These are phyloP conservation scores for Cinnamomum chago DNA, from an alignment of 164 flowering plant species.

Conservation along the genomic window DNA sequence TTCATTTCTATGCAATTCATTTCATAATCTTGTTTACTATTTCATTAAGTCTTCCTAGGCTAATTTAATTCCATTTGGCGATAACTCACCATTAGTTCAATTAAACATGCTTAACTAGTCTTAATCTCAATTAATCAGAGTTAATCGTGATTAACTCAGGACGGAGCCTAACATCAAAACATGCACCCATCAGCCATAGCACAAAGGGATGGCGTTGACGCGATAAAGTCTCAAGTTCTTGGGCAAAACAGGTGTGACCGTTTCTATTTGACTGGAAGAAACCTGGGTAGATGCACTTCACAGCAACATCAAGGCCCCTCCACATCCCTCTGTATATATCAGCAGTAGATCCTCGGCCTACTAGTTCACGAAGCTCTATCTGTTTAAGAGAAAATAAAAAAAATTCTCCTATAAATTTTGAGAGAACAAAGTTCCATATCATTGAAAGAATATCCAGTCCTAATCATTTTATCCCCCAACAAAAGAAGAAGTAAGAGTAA, in stretches of 20 bases:
- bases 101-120: no score
- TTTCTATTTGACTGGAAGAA: conserved; percentile 36
- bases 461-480: no score
- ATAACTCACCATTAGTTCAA: no score
- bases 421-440: neutral
- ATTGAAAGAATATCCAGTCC: neutral
- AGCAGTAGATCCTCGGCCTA: conserved; percentile 57
- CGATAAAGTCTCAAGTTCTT: conserved; percentile 46
- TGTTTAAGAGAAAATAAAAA: conserved; percentile 10
- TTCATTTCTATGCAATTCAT: no score
- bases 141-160: no score
- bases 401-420: neutral
- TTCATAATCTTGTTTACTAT: no score
- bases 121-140: no score
- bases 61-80: no score
- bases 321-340: conserved; percentile 47
- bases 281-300: conserved; percentile 52
- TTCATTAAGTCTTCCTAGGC: no score
- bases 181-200: conserved; percentile 58
- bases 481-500: no score
- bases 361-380: conserved; percentile 45
- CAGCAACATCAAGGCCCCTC: conserved; percentile 64
- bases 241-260: conserved; percentile 43
- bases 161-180: no score
- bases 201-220: conserved; percentile 63